A percentile compares a stretch with the other conserved stretches of the same genome.
phyloP scores from a whole-genome alignment of 768 basidiomycete genomes.

The Lactifluus echinatus region DNA sequence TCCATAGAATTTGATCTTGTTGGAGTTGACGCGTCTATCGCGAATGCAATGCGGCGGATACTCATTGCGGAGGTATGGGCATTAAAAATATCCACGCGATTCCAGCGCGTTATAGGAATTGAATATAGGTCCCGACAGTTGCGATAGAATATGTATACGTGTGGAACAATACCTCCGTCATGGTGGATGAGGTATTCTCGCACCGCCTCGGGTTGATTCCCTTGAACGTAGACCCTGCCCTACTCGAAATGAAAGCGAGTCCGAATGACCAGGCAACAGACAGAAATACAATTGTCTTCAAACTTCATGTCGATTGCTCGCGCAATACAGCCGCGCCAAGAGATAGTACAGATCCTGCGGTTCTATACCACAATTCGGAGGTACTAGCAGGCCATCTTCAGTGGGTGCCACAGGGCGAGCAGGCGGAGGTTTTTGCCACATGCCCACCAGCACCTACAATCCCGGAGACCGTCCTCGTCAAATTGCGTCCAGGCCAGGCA shows the following conservation, averaged over 20 bases:
- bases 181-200: conserved; percentile 88
- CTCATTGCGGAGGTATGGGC: conserved; percentile 81
- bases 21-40: conserved; percentile 92
- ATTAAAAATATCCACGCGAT: neutral
- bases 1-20: conserved; percentile 92
- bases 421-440: conserved; percentile 47
- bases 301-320: conserved; percentile 61
- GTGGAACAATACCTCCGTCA: conserved; percentile 90
- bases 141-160: conserved; percentile 87
- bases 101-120: neutral
- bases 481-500: conserved; percentile 85
- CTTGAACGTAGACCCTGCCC: conserved; percentile 72
- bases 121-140: conserved; percentile 72
- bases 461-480: conserved; percentile 79
- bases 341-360: conserved; percentile 27
- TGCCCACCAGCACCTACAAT: conserved; percentile 59
- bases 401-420: conserved; percentile 82
- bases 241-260: conserved; percentile 49
- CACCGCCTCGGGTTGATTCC: conserved; percentile 92
- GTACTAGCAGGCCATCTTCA: conserved; percentile 56
- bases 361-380: conserved; percentile 63
- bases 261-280: conserved; percentile 66
- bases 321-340: conserved; percentile 44
- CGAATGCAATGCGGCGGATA: conserved; percentile 89
- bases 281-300: conserved; percentile 85